Conservation (phyloP, 768 basidiomycete species). For the Omphalotus guepiniiformis region DNA sequence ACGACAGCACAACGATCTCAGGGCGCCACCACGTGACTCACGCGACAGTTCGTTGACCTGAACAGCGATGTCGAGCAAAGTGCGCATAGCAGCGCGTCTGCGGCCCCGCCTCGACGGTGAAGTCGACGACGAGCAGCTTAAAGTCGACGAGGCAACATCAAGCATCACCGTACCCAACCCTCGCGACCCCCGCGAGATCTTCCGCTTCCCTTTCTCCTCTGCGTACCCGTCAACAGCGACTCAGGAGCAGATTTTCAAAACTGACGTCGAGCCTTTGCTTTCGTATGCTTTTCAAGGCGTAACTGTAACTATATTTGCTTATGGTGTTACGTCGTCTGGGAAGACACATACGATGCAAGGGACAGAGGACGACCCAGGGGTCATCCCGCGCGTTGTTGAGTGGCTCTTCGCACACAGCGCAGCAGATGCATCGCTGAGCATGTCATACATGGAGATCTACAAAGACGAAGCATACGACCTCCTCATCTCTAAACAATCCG, state of each 20-base stretch:
- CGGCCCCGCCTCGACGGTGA: slow-evolving; percentile 41
- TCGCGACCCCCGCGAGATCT: not conserved
- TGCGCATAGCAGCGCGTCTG: slow-evolving; percentile 46
- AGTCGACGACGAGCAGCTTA: slow-evolving; percentile 38
- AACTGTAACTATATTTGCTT: slow-evolving; percentile 84
- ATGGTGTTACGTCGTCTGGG: slow-evolving; percentile 88
- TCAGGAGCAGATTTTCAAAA: not conserved
- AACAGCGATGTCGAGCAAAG: slow-evolving; percentile 23
- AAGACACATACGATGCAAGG: slow-evolving; percentile 97
- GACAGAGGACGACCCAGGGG: slow-evolving; percentile 61
- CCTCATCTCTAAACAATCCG: slow-evolving; percentile 53
- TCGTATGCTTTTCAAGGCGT: not conserved
- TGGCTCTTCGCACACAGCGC: slow-evolving; percentile 12
- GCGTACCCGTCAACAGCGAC: not conserved
- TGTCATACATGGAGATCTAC: slow-evolving; percentile 86
- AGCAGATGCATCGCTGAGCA: not conserved
- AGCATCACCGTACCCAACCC: not conserved
- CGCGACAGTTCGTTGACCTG: no score
- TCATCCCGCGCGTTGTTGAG: slow-evolving; percentile 79
- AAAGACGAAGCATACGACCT: slow-evolving; percentile 90
- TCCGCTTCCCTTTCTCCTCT: slow-evolving; percentile 6
- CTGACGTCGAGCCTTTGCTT: not conserved
- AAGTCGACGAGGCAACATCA: slow-evolving; percentile 22
- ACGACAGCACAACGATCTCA: no score
- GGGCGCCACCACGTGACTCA: no score